These are phyloP conservation scores for Manihot esculenta DNA, from an alignment of 441 rosid genomes.

Conservation along the genomic window DNA sequence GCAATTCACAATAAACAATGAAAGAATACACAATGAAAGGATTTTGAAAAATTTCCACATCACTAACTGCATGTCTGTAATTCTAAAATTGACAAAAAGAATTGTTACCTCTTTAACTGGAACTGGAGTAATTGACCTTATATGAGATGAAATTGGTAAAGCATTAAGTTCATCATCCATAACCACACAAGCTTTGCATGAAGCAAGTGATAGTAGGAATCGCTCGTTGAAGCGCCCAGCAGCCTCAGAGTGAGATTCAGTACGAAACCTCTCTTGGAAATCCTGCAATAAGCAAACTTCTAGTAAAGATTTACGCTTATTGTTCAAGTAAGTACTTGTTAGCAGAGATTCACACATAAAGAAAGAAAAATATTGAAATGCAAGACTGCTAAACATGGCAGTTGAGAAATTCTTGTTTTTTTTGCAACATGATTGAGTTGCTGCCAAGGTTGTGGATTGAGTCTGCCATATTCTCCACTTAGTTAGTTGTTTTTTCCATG, in stretches of 20 bases:
- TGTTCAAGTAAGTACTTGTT: constrained; percentile 1
- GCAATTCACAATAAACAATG: neutral
- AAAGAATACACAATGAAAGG: neutral
- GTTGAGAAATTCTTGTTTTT: too few species aligned
- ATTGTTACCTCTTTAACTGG: constrained; percentile 63
- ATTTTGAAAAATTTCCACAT: neutral
- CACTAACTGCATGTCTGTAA: neutral
- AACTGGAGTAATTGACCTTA: constrained; percentile 62
- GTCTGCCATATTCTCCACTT: too few species aligned
- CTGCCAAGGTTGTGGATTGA: too few species aligned
- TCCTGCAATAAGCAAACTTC: constrained; percentile 60
- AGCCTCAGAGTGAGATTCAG: constrained; percentile 89
- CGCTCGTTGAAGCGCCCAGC: constrained; percentile 91
- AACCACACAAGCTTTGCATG: constrained; percentile 87
- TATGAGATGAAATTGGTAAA: constrained; percentile 89
- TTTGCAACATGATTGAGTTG: too few species aligned
- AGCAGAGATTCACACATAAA: too few species aligned
- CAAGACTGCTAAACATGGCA: too few species aligned
- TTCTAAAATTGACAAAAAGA: neutral
- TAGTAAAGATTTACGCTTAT: constrained; percentile 13
- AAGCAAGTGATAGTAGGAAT: constrained; percentile 83
- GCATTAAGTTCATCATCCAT: constrained; percentile 96
- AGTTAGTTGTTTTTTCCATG: too few species aligned
- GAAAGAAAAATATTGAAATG: too few species aligned
- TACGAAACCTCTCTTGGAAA: constrained; percentile 95